Percentiles rank a stretch among this genome's conserved stretches.
Conservation (phyloP, 192 early-diverging fungal genomes). For the Coemansia sp. region DNA sequence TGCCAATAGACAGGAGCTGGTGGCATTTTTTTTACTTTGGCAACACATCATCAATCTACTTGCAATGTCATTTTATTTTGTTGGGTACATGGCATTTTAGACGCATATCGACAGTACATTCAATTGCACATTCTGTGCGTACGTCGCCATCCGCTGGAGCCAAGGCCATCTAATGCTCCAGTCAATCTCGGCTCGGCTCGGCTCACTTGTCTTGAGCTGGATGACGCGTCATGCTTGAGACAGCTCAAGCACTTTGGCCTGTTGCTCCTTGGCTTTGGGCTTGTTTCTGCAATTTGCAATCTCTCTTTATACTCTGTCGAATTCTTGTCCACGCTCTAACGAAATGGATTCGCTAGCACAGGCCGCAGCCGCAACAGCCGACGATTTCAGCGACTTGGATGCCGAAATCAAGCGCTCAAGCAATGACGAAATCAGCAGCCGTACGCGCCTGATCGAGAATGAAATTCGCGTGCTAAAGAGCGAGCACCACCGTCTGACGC, state of each 20-base stretch:
- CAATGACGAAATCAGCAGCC: conserved; percentile 90
- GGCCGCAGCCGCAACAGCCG: conserved; percentile 41
- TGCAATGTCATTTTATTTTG: no score
- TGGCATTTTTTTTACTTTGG: no score
- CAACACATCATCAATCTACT: no score
- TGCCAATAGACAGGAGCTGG: no score
- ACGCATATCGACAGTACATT: no score
- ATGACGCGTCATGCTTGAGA: conserved; percentile 10
- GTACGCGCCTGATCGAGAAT: conserved; percentile 90
- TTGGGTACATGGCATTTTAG: no score
- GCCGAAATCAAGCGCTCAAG: conserved; percentile 83
- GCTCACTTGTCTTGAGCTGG: not conserved
- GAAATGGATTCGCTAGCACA: conserved; percentile 48
- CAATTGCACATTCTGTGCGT: no score
- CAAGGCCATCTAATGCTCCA: no score
- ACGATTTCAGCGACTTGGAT: conserved; percentile 72
- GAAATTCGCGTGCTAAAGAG: conserved; percentile 96
- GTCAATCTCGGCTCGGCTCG: not conserved
- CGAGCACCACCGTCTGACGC: conserved; percentile 81
- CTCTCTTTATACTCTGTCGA: not conserved
- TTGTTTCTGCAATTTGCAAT: not conserved
- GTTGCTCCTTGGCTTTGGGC: no score
- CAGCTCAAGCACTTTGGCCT: not conserved
- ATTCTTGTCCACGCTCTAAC: not conserved
- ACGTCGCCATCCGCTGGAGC: no score